Evolutionary conservation across 139 green algal species (phyloP).

Genomic region (Edaphochlamys debaryana): DNA sequence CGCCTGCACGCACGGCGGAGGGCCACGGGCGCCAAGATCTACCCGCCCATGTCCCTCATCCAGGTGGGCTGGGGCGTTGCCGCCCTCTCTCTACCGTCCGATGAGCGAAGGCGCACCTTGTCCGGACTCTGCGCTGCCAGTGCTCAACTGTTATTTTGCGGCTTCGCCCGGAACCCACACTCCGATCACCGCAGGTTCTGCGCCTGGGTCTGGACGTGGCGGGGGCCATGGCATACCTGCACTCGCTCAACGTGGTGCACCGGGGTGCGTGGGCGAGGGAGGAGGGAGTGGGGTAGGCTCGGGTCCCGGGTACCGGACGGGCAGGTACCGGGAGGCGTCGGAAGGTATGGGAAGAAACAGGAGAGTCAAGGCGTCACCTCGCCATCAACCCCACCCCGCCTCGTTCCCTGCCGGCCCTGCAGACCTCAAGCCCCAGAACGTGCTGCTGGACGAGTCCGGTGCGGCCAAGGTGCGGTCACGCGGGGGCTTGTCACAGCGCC

Average conservation of each 20-base stretch:
- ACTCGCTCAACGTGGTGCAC: constrained; percentile 70
- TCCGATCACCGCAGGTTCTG: constrained; percentile 67
- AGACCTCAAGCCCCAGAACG: constrained; percentile 70
- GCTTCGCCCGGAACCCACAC: too few relatives aligned
- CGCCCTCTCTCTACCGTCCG: too few relatives aligned
- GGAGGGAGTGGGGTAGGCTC: background rate
- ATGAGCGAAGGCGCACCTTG: too few relatives aligned
- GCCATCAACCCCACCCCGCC: too few relatives aligned
- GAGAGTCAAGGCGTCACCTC: too few relatives aligned
- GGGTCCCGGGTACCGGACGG: too few relatives aligned
- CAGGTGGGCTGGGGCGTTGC: too few relatives aligned
- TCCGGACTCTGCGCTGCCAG: too few relatives aligned
- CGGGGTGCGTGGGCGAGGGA: constrained; percentile 12
- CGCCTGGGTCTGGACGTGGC: constrained; percentile 69
- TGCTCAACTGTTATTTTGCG: too few relatives aligned
- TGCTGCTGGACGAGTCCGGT: constrained; percentile 70
- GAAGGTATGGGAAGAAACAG: too few relatives aligned
- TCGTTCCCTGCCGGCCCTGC: constrained; percentile 12
- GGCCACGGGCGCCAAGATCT: background rate
- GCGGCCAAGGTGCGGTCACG: constrained; percentile 64
- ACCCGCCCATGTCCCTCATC: constrained; percentile 24
- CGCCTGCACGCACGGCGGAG: constrained; percentile 55
- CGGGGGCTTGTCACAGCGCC: too few relatives aligned
- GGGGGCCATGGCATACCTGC: constrained; percentile 80
- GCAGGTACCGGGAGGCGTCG: too few relatives aligned